A percentile compares a stretch with the other conserved stretches of the same genome.
phyloP scores from a whole-genome alignment of 805 yeast genomes.

The Candida suzukii region DNA sequence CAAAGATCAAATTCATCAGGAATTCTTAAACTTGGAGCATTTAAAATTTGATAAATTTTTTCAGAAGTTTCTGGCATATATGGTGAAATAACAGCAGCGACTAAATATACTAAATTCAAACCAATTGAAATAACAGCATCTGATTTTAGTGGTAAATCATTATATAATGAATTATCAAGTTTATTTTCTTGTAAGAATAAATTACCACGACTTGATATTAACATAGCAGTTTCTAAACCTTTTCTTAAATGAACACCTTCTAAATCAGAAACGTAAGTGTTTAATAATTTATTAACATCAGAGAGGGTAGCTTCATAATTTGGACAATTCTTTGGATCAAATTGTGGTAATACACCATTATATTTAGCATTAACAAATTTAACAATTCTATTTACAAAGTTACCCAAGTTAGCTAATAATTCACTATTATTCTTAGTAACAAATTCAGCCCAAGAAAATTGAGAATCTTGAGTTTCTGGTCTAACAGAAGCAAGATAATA shows the following conservation, averaged over 20 bases:
- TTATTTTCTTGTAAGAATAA: slow-evolving; percentile 93
- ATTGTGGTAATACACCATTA: slow-evolving; percentile 81
- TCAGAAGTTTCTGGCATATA: slow-evolving; percentile 81
- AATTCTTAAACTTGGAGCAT: slow-evolving; percentile 73
- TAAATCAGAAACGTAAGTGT: slow-evolving; percentile 60
- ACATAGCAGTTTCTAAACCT: slow-evolving; percentile 90
- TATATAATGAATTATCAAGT: slow-evolving; percentile 80
- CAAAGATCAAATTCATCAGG: slow-evolving; percentile 68
- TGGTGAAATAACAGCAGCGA: slow-evolving; percentile 79
- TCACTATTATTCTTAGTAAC: slow-evolving; percentile 91
- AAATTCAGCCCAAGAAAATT: slow-evolving; percentile 95
- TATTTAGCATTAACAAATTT: slow-evolving; percentile 88
- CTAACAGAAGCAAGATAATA: slow-evolving; percentile 87
- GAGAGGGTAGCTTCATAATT: slow-evolving; percentile 36
- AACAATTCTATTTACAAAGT: slow-evolving; percentile 88
- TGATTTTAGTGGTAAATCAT: slow-evolving; percentile 67
- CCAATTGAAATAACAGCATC: slow-evolving; percentile 94
- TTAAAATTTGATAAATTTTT: slow-evolving; percentile 70
- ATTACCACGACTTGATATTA: slow-evolving; percentile 87
- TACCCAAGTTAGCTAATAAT: slow-evolving; percentile 91
- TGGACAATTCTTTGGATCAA: slow-evolving; percentile 38
- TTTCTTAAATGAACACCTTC: slow-evolving; percentile 76
- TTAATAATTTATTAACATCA: slow-evolving; percentile 60
- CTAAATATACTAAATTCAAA: slow-evolving; percentile 76
- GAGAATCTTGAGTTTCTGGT: slow-evolving; percentile 95